Base-by-base conservation (phyloP, 805 yeast species). In the Kockiozyma suomiensis region DNA sequence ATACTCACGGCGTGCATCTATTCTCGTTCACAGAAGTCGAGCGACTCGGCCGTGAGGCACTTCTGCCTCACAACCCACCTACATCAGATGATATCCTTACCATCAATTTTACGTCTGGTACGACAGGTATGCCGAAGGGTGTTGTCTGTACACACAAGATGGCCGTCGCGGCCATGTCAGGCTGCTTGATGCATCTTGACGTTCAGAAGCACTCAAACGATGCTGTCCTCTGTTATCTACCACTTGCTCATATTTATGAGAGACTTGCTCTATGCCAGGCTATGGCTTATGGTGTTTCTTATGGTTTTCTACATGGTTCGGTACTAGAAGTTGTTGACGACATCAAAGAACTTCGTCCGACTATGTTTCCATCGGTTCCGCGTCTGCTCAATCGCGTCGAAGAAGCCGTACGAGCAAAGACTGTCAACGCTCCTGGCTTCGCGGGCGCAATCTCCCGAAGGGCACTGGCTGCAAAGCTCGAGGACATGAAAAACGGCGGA, bases 91-190 rank as follows among this genome's bases (percentile, higher is more conserved):
- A 81, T 21, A 47, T 79, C 23, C 85, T 82, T 69, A 85, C 91
- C 17, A 81, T 87, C 52, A 82, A 86, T 5, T 86, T 86, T 71
- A 87, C 92, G 2, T 84, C 89, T 0, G 92, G 92, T 35, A 86
- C 92, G 1, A 86, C 91, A 1, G 90, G 90, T n/a, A 72, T 78
- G 19, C 92, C 92, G 42, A 86, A 87, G 72, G 92, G 92, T 54
- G 91, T 84, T 12, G 82, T 79, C 21, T 61, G 82, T 48, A 75
- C 81, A 4, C 90, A 86, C 54, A 72, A 74, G 12, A 79, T 79
- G 32, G 66, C 66, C 3, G 21, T 56, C 26, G 66, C 66, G 12
- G 66, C 55, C 0, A 19, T 61, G 51, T 40, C 66, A 8, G 43
- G 56, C 26, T 37, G 47, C 7, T 4, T 30, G 15, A 6, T 38